Conservation (phyloP, 1,139 yeast genomes). For the Candida glucosophila region DNA sequence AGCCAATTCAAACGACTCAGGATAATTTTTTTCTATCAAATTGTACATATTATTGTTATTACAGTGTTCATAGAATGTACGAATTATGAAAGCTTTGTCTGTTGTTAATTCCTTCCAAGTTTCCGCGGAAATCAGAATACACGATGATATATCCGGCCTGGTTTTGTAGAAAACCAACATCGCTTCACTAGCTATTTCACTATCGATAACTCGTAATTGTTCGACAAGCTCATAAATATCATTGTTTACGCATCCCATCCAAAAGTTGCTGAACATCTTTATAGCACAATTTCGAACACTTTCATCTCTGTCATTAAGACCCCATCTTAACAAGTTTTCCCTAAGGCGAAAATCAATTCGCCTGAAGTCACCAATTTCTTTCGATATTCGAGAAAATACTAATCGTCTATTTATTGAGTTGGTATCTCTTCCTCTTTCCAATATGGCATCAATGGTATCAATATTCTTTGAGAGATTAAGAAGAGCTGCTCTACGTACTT, state of each 20-base stretch:
- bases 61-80: constrained; percentile 63
- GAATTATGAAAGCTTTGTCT: constrained; percentile 65
- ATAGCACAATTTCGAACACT: constrained; percentile 65
- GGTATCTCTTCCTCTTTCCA: constrained; percentile 79
- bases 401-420: constrained; percentile 65
- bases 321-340: constrained; percentile 70
- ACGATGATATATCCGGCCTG: constrained; percentile 53
- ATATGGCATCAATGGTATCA: constrained; percentile 47
- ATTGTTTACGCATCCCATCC: constrained; percentile 65
- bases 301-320: constrained; percentile 78
- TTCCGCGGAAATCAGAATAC: constrained; percentile 47
- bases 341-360: constrained; percentile 48
- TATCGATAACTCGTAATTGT: constrained; percentile 57
- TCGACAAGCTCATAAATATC: constrained; percentile 69
- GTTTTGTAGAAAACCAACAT: constrained; percentile 53
- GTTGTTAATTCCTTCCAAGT: constrained; percentile 68
- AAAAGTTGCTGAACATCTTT: constrained; percentile 57
- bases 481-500: constrained; percentile 81
- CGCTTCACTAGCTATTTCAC: constrained; percentile 59
- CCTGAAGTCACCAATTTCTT: constrained; percentile 61
- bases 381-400: constrained; percentile 61
- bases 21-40: constrained; percentile 64
- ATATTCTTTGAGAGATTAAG: constrained; percentile 54
- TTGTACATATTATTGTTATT: constrained; percentile 42
- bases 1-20: constrained; percentile 74